Base-by-base conservation (phyloP, 495 filamentous ascomycete species). In the Penicillium bialowiezense region DNA sequence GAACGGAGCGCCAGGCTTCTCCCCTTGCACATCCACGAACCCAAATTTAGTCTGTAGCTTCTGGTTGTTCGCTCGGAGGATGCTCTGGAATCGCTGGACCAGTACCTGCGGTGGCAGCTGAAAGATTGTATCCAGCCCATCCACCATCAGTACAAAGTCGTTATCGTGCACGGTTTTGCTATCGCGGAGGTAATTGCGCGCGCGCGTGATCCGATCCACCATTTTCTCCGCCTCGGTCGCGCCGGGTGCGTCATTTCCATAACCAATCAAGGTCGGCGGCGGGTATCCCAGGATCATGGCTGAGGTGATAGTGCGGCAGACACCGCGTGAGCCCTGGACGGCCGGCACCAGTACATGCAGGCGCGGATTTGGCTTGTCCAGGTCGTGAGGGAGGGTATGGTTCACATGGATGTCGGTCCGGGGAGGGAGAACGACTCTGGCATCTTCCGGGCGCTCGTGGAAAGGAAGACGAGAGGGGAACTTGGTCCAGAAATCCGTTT, bases 341-440 rank as follows among this genome's bases (percentile, higher is more conserved):
- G 77, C 74, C 14, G 80, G 78, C 15, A 86, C 61, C 26, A 87
- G 63, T 31, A 88, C 68, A 59, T 88, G 84, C 50, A 87, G 80
- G n/a, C 72, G 72, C 0, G 77, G 73, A 34, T 69, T 76, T n/a
- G 58, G 63, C 48, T 78, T 80, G 39, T 67, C 60, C 7, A 73
- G 53, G 29, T 66, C 67, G 23, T 55, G 42, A 7, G 72, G 71
- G 13, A 71, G 58, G 20, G 58, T 63, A 23, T 56, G 50, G 44
- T 68, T 68, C 32, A 51, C 41, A 24, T 49, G 40, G 45, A 62
- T 19, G 20, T 58, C 36, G 23, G 45, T 41, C 20, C 49, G 50
- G 19, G 34, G 54, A 21, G 59, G 46, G 26, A 61, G 53, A 44
- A 65, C 45, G 41, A 74, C 64, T 47, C 54, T 51, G 26, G 63